These are phyloP conservation scores for Linum trigynum DNA, from an alignment of 345 rosid genomes.

Conservation along the genomic window DNA sequence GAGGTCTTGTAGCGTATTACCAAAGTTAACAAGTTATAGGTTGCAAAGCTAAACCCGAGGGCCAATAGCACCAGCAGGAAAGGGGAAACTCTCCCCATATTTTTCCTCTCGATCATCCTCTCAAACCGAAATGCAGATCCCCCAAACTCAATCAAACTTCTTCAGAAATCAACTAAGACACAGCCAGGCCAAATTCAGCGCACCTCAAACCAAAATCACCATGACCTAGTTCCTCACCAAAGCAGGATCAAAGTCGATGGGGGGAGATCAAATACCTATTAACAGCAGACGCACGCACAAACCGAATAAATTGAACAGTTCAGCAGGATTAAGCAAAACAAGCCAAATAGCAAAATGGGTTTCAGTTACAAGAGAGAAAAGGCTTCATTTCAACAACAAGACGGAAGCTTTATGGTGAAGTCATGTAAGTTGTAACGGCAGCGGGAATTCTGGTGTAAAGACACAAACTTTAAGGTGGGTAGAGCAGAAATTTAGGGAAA, in stretches of 20 bases:
- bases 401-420: neutral
- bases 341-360: neutral
- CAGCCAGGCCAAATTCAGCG: constrained; percentile 9
- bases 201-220: constrained; percentile 1
- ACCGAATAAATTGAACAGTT: neutral
- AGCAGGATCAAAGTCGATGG: neutral
- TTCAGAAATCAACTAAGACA: constrained; percentile 6
- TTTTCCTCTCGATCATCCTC: constrained; percentile 33
- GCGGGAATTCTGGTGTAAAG: neutral
- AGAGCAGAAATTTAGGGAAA: too few species aligned
- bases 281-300: neutral
- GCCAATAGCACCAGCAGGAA: constrained; percentile 50
- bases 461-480: too few species aligned
- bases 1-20: constrained; percentile 22
- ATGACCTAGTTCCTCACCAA: neutral
- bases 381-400: neutral
- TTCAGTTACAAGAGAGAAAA: neutral
- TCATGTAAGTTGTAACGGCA: neutral
- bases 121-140: neutral
- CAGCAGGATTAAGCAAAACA: neutral
- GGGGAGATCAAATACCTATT: neutral
- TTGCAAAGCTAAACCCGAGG: constrained; percentile 61
- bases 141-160: neutral
- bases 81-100: constrained; percentile 51
- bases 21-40: constrained; percentile 64